These are phyloP conservation scores for Kokia cookei DNA, from an alignment of 441 rosid genomes.

Conservation along the genomic window DNA sequence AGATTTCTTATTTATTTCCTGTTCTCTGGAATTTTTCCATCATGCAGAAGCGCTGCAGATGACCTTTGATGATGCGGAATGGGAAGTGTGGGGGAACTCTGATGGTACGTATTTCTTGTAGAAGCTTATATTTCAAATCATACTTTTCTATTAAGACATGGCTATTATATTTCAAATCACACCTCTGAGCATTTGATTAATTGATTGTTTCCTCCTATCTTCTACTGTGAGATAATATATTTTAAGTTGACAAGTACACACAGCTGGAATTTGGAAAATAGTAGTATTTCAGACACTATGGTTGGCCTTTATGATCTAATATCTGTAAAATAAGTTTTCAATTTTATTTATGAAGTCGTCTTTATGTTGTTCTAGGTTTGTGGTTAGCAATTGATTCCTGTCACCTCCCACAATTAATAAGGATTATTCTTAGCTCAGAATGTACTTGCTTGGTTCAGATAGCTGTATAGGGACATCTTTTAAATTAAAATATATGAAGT, in stretches of 20 bases:
- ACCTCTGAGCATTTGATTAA: not conserved
- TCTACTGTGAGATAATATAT: not conserved
- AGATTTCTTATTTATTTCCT: constrained; percentile 8
- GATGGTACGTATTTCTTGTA: constrained; percentile 49
- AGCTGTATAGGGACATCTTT: not conserved
- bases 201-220: not conserved
- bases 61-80: constrained; percentile 46
- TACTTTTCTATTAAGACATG: not conserved
- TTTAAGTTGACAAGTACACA: not conserved
- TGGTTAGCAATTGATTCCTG: not conserved
- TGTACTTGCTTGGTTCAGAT: not conserved
- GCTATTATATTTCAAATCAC: not conserved
- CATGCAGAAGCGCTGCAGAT: constrained; percentile 73
- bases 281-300: not conserved
- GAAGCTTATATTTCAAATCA: constrained; percentile 10
- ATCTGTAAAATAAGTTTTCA: not conserved
- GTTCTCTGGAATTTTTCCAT: constrained; percentile 8
- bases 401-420: not conserved
- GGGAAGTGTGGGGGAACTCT: constrained; percentile 40
- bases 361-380: not conserved
- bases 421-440: constrained; percentile 1
- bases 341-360: not conserved
- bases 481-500: not conserved
- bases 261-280: not conserved
- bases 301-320: not conserved